phyloP scores from a whole-genome alignment of 169 alveolate genomes.

The Plasmodium sp. region DNA sequence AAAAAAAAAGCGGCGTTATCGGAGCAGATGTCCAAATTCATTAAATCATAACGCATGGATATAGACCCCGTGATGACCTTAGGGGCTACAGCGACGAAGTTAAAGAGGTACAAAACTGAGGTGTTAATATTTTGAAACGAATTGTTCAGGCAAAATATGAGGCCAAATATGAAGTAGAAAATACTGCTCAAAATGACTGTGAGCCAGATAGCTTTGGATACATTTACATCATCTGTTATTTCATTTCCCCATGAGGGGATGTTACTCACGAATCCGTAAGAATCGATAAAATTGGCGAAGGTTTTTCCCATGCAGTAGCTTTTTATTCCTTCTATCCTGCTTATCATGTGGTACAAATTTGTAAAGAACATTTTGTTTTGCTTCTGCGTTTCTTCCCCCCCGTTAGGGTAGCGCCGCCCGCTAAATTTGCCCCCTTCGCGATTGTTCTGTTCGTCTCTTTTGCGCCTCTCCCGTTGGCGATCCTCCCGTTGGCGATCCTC shows the following conservation, averaged over 20 bases:
- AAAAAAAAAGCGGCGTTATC: conserved; percentile 75
- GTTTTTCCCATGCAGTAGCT: conserved; percentile 67
- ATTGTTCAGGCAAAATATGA: conserved; percentile 77
- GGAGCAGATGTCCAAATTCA: conserved; percentile 82
- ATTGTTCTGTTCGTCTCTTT: neutral
- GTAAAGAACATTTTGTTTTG: conserved; percentile 2
- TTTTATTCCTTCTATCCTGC: conserved; percentile 67
- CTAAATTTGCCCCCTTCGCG: neutral
- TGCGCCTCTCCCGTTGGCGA: too few species aligned
- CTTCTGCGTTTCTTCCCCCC: neutral
- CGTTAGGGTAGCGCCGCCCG: neutral
- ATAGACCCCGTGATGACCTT: conserved; percentile 82
- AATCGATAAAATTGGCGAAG: conserved; percentile 79
- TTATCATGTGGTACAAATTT: conserved; percentile 19
- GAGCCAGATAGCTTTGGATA: conserved; percentile 78
- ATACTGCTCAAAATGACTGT: conserved; percentile 76
- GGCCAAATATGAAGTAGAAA: conserved; percentile 78
- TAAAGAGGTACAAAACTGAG: conserved; percentile 76
- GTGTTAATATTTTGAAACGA: conserved; percentile 69
- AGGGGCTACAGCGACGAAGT: conserved; percentile 80
- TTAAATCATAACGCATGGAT: conserved; percentile 81
- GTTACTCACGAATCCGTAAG: conserved; percentile 79
- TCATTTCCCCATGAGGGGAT: conserved; percentile 88
- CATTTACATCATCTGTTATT: conserved; percentile 83
- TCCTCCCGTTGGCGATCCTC: neutral